Conservation (phyloP, 306 rosid genomes). For the Medicago arabica region DNA sequence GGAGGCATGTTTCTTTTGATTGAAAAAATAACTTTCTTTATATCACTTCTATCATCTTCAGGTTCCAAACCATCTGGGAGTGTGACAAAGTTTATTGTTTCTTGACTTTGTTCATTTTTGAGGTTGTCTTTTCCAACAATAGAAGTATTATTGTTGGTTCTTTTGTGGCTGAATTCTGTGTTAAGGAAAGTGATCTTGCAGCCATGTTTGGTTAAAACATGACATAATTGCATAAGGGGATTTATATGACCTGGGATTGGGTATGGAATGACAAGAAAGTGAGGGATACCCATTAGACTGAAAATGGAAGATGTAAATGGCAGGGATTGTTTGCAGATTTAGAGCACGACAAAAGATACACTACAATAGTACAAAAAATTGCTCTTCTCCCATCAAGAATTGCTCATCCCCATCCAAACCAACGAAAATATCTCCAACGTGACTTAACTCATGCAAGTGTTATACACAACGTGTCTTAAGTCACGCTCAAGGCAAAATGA, state of each 20-base stretch:
- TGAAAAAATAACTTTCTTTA: background rate
- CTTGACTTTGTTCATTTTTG: background rate
- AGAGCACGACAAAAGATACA: no score
- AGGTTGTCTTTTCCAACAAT: background rate
- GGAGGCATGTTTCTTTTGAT: constrained; percentile 37
- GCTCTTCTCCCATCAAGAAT: no score
- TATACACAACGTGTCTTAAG: no score
- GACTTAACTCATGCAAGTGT: no score
- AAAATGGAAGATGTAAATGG: background rate
- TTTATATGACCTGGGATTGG: constrained; percentile 55
- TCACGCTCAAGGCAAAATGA: no score
- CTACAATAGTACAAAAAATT: no score
- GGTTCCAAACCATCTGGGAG: constrained; percentile 54
- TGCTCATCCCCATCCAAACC: no score
- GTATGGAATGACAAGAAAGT: constrained; percentile 49
- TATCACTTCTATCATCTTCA: constrained; percentile 46
- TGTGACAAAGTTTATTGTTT: constrained; percentile 41
- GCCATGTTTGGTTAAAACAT: constrained; percentile 44
- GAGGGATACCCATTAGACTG: constrained; percentile 46
- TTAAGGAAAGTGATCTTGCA: constrained; percentile 52
- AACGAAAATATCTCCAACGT: no score
- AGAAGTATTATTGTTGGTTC: background rate
- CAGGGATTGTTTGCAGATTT: no score
- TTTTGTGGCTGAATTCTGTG: constrained; percentile 41
- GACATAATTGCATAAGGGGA: constrained; percentile 51